Evolutionary conservation across 202 grass and related monocot genomes (phyloP).

Genomic region (Brachypodium distachyon): DNA sequence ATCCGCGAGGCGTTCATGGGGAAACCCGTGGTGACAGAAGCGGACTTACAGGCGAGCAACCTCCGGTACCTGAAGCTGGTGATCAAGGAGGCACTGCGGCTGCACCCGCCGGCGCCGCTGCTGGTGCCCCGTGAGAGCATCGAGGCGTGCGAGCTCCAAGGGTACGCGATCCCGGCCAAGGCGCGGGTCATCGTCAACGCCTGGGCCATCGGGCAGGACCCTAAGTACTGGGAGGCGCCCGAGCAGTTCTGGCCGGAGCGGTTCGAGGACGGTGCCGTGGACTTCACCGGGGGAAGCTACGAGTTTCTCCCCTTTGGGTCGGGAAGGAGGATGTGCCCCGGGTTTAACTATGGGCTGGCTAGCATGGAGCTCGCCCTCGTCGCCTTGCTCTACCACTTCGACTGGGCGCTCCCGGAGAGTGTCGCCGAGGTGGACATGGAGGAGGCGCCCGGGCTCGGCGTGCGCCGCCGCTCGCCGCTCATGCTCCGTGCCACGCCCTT

Average conservation of each 20-base stretch:
- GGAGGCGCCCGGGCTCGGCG: conserved; percentile 28
- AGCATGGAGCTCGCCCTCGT: conserved; percentile 35
- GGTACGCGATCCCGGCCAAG: conserved; percentile 29
- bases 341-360: conserved; percentile 26
- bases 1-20: conserved; percentile 17
- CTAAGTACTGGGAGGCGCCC: conserved; percentile 35
- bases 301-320: conserved; percentile 42
- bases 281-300: conserved; percentile 35
- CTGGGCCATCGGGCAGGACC: conserved; percentile 31
- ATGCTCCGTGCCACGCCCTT: conserved; percentile 32
- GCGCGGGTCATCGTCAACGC: conserved; percentile 39
- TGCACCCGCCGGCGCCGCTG: conserved; percentile 43
- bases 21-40: conserved; percentile 22
- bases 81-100: conserved; percentile 39
- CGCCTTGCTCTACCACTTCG: conserved; percentile 34
- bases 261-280: conserved; percentile 13
- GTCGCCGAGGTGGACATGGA: conserved; percentile 30
- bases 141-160: conserved; percentile 18
- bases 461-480: conserved; percentile 29
- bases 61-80: conserved; percentile 40
- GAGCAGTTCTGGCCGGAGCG: conserved; percentile 41
- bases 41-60: conserved; percentile 11
- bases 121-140: conserved; percentile 41
- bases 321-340: conserved; percentile 39
- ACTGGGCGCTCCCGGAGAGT: conserved; percentile 37